These are phyloP conservation scores for Penicillium egyptiacum DNA, from an alignment of 495 filamentous ascomycete species.

Conservation along the genomic window DNA sequence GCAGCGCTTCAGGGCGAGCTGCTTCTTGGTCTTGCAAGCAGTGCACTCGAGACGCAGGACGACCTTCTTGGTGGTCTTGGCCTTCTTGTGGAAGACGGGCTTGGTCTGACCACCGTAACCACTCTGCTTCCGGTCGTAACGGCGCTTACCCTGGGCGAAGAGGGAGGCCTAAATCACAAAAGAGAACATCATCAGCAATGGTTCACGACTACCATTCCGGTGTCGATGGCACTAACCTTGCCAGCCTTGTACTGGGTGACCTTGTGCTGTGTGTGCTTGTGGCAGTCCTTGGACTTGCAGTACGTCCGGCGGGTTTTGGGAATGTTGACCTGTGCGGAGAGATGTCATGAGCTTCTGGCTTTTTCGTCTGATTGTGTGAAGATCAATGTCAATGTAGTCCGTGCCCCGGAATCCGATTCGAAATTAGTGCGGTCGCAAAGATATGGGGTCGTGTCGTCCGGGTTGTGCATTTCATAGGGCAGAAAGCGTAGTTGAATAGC, in stretches of 20 bases:
- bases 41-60: constrained; percentile 97
- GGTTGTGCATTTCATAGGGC: neutral
- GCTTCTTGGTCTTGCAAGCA: constrained; percentile 96
- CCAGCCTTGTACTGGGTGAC: constrained; percentile 97
- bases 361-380: constrained; percentile 5
- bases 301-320: constrained; percentile 89
- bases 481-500: neutral
- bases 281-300: constrained; percentile 94
- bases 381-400: constrained; percentile 11
- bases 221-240: constrained; percentile 56
- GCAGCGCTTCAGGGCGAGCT: constrained; percentile 96
- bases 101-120: constrained; percentile 99
- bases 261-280: constrained; percentile 93
- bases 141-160: constrained; percentile 98
- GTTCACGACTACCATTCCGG: constrained; percentile 3
- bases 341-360: constrained; percentile 31
- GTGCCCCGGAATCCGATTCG: constrained; percentile 15
- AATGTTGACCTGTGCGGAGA: constrained; percentile 69
- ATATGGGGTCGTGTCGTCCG: neutral
- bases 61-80: constrained; percentile 99
- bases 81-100: constrained; percentile 99
- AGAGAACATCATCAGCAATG: constrained; percentile 29
- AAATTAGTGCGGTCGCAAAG: constrained; percentile 16
- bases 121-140: constrained; percentile 99
- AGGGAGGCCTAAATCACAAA: constrained; percentile 67